These are phyloP conservation scores for Claviceps maximensis DNA, from an alignment of 2,329 filamentous ascomycete genomes.

Conservation along the genomic window DNA sequence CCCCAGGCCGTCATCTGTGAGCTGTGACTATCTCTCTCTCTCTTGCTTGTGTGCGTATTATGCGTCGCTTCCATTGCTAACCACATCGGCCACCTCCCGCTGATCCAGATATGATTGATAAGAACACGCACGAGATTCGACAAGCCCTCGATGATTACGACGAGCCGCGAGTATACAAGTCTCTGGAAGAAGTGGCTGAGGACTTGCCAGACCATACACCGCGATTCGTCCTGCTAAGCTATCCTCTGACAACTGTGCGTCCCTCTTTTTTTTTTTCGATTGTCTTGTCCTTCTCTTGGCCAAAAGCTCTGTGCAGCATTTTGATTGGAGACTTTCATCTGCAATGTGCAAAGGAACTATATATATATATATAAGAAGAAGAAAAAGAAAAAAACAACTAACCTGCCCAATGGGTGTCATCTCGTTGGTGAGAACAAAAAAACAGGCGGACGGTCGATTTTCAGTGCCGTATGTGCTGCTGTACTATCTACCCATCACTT, in stretches of 20 bases:
- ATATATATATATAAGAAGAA: no score
- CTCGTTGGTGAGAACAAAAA: not conserved
- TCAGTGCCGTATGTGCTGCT: conserved; percentile 89
- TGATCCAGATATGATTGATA: conserved; percentile 71
- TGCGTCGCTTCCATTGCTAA: not conserved
- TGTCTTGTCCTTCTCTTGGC: not conserved
- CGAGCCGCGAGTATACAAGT: conserved; percentile 63
- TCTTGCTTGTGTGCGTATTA: not conserved
- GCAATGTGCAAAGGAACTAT: no score
- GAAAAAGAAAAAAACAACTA: not conserved
- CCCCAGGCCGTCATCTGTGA: conserved; percentile 89
- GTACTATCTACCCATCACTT: conserved; percentile 88
- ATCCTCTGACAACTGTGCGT: conserved; percentile 45
- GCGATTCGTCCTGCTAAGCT: conserved; percentile 78
- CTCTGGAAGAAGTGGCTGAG: conserved; percentile 68
- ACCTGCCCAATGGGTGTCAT: not conserved
- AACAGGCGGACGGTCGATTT: conserved; percentile 63
- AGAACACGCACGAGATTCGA: conserved; percentile 77
- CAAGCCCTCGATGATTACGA: conserved; percentile 43
- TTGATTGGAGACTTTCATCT: no score
- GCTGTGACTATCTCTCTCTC: conserved; percentile 10
- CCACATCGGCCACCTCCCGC: not conserved
- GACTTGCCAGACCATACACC: conserved; percentile 88
- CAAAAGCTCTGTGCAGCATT: no score
- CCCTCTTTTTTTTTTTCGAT: not conserved